phyloP scores from a whole-genome alignment of 148 eudicot genomes.

The Nepenthes gracilis region DNA sequence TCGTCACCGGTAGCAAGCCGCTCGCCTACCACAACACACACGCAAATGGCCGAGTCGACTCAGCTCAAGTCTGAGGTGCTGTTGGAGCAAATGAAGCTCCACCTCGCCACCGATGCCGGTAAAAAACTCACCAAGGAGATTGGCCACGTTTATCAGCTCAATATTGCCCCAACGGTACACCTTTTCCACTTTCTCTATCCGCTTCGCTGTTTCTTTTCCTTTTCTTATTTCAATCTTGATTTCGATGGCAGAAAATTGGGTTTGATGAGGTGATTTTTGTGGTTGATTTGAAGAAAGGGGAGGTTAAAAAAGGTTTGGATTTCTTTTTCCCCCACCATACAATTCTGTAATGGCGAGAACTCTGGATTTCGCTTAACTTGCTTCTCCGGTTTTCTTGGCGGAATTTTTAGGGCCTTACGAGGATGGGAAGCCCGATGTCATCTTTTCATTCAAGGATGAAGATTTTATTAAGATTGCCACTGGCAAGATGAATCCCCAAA shows the following conservation, averaged over 20 bases:
- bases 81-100: slow-evolving; percentile 89
- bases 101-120: slow-evolving; percentile 62
- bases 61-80: slow-evolving; percentile 65
- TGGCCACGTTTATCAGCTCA: slow-evolving; percentile 77
- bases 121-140: slow-evolving; percentile 49
- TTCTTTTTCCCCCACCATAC: background rate
- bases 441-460: slow-evolving; percentile 76
- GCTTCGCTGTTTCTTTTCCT: background rate
- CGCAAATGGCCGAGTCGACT: slow-evolving; percentile 2
- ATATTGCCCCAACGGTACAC: slow-evolving; percentile 78
- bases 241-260: slow-evolving; percentile 67
- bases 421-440: slow-evolving; percentile 92
- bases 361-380: background rate
- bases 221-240: background rate
- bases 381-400: background rate
- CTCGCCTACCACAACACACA: too few species aligned
- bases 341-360: too few species aligned
- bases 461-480: slow-evolving; percentile 81
- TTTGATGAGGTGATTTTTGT: slow-evolving; percentile 69
- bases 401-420: slow-evolving; percentile 45
- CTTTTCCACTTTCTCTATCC: background rate
- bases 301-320: slow-evolving; percentile 72
- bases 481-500: slow-evolving; percentile 96
- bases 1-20: too few species aligned
- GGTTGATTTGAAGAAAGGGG: slow-evolving; percentile 95